Conservation (phyloP, 2,329 filamentous ascomycete genomes). For the Lanzia echinophila region DNA sequence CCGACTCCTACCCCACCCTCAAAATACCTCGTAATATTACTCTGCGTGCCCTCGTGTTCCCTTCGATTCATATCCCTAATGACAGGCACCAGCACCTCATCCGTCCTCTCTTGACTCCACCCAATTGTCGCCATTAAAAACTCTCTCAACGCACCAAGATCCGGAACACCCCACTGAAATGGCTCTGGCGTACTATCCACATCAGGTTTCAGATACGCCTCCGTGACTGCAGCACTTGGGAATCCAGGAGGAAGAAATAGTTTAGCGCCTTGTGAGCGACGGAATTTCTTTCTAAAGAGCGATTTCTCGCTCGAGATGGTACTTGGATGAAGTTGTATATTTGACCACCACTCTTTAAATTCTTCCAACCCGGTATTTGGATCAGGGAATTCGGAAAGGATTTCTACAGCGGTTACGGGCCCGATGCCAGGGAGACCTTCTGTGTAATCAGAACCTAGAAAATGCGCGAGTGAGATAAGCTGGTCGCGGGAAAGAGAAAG, state of each 20-base stretch:
- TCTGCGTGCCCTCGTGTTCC: conserved; percentile 84
- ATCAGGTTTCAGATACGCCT: conserved; percentile 80
- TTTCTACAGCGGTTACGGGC: conserved; percentile 89
- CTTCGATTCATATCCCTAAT: conserved; percentile 91
- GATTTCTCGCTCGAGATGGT: conserved; percentile 53
- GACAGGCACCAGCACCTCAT: conserved; percentile 92
- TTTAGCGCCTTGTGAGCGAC: conserved; percentile 69
- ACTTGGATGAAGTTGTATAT: conserved; percentile 58
- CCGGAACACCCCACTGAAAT: conserved; percentile 95
- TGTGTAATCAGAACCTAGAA: conserved; percentile 91
- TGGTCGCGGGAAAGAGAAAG: conserved; percentile 80
- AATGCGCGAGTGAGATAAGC: conserved; percentile 82
- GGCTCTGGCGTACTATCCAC: conserved; percentile 71
- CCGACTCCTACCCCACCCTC: conserved; percentile 66
- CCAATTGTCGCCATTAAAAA: conserved; percentile 92
- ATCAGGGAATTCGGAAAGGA: conserved; percentile 78
- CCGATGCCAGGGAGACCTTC: conserved; percentile 87
- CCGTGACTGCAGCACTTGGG: conserved; percentile 68
- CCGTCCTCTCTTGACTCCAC: conserved; percentile 85
- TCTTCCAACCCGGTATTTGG: conserved; percentile 50
- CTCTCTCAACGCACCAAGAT: conserved; percentile 73
- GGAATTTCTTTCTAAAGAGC: conserved; percentile 79
- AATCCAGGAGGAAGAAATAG: conserved; percentile 79
- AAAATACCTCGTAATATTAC: conserved; percentile 93
- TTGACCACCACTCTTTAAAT: conserved; percentile 84